Percentiles rank a stretch among this genome's conserved stretches.
phyloP scores from a whole-genome alignment of 176 grass and related monocot species.

The Hordeum marinum region DNA sequence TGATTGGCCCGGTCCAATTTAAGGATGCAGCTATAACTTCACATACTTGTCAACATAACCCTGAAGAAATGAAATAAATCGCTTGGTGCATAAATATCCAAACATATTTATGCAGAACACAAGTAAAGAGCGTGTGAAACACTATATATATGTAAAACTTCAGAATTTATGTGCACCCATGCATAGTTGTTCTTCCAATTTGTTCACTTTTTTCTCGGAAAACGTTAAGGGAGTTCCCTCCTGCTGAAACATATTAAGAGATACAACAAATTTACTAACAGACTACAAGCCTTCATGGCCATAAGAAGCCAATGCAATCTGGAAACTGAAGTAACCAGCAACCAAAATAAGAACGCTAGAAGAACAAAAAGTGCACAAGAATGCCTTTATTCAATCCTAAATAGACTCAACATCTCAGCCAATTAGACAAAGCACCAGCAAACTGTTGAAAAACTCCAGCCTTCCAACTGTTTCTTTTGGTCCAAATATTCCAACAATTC shows the following conservation, averaged over 20 bases:
- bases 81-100: not conserved
- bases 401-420: not conserved
- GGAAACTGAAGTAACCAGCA: not conserved
- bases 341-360: not conserved
- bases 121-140: not conserved
- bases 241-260: not conserved
- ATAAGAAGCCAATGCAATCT: not conserved
- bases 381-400: constrained; percentile 1
- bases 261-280: not conserved
- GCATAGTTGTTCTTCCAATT: not conserved
- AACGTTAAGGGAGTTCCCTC: not conserved
- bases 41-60: constrained; percentile 98
- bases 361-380: not conserved
- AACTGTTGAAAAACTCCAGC: not conserved
- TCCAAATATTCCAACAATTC: not conserved
- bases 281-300: not conserved
- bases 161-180: not conserved
- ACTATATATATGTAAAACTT: not conserved
- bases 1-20: constrained; percentile 5
- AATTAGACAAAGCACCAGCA: not conserved
- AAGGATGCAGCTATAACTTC: constrained; percentile 58
- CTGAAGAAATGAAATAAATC: constrained; percentile 40
- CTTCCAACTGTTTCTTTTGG: not conserved
- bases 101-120: constrained; percentile 19
- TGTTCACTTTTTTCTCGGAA: not conserved